Percentiles rank a stretch among this genome's conserved stretches.
Evolutionary conservation across 1,284 basidiomycete species (phyloP).

Genomic region (Pseudomicrostroma phylloplanum): DNA sequence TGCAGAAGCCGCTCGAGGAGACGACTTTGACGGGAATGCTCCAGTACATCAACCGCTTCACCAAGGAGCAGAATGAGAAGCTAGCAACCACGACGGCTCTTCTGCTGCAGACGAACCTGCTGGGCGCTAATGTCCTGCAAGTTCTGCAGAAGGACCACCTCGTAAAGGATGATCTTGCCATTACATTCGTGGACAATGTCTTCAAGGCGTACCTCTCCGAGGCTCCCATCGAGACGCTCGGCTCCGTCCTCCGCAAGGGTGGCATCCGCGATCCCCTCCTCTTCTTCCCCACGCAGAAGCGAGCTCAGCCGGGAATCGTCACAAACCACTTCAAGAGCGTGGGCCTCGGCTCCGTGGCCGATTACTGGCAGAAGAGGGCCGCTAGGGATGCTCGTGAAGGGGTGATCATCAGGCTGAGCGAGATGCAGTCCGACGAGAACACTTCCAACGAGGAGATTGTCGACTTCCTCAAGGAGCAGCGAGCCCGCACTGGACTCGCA

Average conservation of each 20-base stretch:
- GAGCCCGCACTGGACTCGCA: slow-evolving; percentile 9
- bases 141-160: slow-evolving; percentile 87
- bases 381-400: slow-evolving; percentile 10
- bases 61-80: slow-evolving; percentile 61
- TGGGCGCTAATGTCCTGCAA: slow-evolving; percentile 67
- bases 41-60: slow-evolving; percentile 67
- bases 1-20: slow-evolving; percentile 89
- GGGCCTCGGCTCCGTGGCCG: slow-evolving; percentile 69
- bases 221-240: slow-evolving; percentile 63
- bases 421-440: slow-evolving; percentile 49
- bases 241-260: slow-evolving; percentile 63
- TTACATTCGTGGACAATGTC: slow-evolving; percentile 70
- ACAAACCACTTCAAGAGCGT: slow-evolving; percentile 80
- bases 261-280: slow-evolving; percentile 76
- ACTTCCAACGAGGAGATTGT: slow-evolving; percentile 20
- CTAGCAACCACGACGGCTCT: slow-evolving; percentile 73
- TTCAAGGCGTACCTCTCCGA: slow-evolving; percentile 73
- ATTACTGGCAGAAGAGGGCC: slow-evolving; percentile 28
- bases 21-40: slow-evolving; percentile 73
- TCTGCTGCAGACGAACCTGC: slow-evolving; percentile 73
- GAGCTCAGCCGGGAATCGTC: slow-evolving; percentile 60
- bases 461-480: slow-evolving; percentile 20
- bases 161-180: slow-evolving; percentile 73
- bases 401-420: slow-evolving; percentile 18
- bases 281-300: slow-evolving; percentile 80